Evolutionary conservation across 768 basidiomycete genomes (phyloP), one percentile per base, ranked within the genome.

Genomic region (Filobasidium floriforme): DNA sequence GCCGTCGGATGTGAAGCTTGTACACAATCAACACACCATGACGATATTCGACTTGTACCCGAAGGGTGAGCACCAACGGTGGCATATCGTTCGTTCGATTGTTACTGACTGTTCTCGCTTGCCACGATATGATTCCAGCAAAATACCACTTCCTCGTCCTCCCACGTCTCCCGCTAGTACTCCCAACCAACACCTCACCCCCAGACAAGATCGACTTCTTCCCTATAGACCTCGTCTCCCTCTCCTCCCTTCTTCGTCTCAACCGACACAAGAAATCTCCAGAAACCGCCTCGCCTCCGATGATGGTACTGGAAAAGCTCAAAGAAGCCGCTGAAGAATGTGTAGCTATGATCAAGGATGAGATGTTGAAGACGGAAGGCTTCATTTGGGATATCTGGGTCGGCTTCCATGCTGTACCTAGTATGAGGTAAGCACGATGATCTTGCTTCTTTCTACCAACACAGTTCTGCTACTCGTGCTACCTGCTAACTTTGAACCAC

Each of bases 61-160:
- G 1, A 78, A 78, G 64, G 67, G 67, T 68, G 41, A 9, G n/a
- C n/a, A n/a, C n/a, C n/a, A n/a, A n/a, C n/a, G n/a, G n/a, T n/a
- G n/a, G n/a, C n/a, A n/a, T n/a, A n/a, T n/a, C n/a, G n/a, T n/a
- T n/a, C n/a, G n/a, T n/a, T n/a, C n/a, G n/a, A n/a, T n/a, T n/a
- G n/a, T n/a, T n/a, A n/a, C n/a, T n/a, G n/a, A 15, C 32, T 12
- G 11, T 60, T 2, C 15, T 41, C 18, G 2, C 12, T 32, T 41
- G 10, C n/a, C n/a, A n/a, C n/a, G n/a, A n/a, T n/a, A n/a, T n/a
- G n/a, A n/a, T 9, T 29, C 0, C 2, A 60, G 86, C 89, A 5
- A 87, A 85, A 63, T 93, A 90, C 76, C 92, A 96, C 79, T 88
- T 92, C 73, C 83, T 96, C 52, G 78, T 94, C 63, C 82, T 94